These are phyloP conservation scores for Populus deltoides DNA, from an alignment of 345 rosid species.

Conservation along the genomic window DNA sequence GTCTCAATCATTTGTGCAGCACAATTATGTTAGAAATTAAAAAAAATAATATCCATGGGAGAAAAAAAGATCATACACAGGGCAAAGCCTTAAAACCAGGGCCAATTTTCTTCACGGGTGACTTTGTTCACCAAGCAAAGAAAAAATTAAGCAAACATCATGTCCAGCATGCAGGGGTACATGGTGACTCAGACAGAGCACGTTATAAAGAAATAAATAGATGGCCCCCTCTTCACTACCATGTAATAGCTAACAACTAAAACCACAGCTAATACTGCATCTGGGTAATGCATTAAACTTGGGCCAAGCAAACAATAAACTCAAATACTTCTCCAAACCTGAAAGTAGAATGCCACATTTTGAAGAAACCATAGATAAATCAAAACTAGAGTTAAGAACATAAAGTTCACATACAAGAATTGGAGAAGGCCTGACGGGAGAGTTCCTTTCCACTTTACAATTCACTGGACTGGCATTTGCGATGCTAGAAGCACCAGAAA, in stretches of 20 bases:
- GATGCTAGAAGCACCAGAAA: conserved; percentile 53
- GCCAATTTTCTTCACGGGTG: background rate
- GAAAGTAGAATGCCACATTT: background rate
- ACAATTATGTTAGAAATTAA: background rate
- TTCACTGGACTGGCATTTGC: conserved; percentile 51
- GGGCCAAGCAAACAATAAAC: background rate
- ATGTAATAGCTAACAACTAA: background rate
- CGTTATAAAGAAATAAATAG: background rate
- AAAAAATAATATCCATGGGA: background rate
- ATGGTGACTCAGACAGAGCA: background rate
- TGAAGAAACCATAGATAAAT: background rate
- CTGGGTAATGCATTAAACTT: background rate
- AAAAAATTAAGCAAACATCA: background rate
- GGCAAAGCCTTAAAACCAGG: background rate
- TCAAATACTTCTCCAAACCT: background rate
- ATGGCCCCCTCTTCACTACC: background rate
- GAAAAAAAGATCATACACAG: conserved; percentile 7
- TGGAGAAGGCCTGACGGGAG: conserved; percentile 73
- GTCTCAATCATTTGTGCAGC: background rate
- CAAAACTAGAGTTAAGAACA: background rate
- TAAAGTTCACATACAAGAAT: conserved; percentile 41
- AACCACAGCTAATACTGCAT: background rate
- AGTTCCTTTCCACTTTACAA: conserved; percentile 78
- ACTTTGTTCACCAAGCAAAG: background rate
- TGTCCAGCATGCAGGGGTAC: background rate